These are phyloP conservation scores for Coemansia sp. DNA, from an alignment of 192 early-diverging fungal species.

Conservation along the genomic window DNA sequence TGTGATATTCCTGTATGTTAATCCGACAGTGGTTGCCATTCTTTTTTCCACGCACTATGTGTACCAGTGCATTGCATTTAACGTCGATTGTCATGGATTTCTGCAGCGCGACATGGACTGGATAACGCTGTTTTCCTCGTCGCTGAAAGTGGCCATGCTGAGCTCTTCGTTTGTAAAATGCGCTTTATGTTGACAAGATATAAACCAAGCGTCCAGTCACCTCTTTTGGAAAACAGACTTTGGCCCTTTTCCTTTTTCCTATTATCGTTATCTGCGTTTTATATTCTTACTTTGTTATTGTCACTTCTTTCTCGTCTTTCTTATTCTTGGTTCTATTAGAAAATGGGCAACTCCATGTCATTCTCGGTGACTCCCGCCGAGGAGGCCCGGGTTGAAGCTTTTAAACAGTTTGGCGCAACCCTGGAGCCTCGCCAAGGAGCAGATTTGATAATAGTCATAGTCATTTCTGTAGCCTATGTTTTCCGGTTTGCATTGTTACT, in stretches of 20 bases:
- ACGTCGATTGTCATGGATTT: neutral
- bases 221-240: neutral
- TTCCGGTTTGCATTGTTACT: constrained; percentile 24
- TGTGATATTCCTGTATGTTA: neutral
- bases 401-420: neutral
- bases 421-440: constrained; percentile 33
- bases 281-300: constrained; percentile 24
- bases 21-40: neutral
- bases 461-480: constrained; percentile 13
- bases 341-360: constrained; percentile 40
- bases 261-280: neutral
- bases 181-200: neutral
- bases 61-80: neutral
- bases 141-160: neutral
- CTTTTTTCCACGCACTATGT: neutral
- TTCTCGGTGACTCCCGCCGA: constrained; percentile 26
- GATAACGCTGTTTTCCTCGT: neutral
- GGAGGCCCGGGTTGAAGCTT: constrained; percentile 14
- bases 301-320: constrained; percentile 36
- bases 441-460: constrained; percentile 24
- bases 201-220: too few species aligned
- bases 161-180: constrained; percentile 20
- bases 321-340: neutral
- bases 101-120: neutral
- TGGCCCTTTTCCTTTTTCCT: neutral